These are phyloP conservation scores for Hygrocybe coccinea DNA, from an alignment of 768 basidiomycete species.

Conservation along the genomic window DNA sequence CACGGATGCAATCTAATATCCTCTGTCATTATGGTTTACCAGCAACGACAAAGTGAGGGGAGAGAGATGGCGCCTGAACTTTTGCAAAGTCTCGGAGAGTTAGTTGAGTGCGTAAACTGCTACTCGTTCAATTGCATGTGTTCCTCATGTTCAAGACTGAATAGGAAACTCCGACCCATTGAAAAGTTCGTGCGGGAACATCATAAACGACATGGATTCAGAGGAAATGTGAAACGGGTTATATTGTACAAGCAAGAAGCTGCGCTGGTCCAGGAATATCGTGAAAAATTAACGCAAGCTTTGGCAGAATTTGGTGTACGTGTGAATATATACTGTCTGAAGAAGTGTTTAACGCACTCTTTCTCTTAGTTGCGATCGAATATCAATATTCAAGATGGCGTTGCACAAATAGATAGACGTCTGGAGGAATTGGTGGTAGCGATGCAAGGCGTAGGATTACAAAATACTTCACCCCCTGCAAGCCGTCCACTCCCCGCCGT, in stretches of 20 bases:
- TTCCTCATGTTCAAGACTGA: neutral
- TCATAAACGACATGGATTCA: constrained; percentile 4
- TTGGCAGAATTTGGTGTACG: constrained; percentile 25
- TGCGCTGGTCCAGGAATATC: constrained; percentile 17
- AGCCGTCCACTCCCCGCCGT: neutral
- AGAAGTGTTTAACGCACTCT: neutral
- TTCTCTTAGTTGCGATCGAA: constrained; percentile 17
- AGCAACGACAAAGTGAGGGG: constrained; percentile 15
- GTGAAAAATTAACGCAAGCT: constrained; percentile 17
- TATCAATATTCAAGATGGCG: constrained; percentile 21
- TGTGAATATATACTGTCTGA: neutral
- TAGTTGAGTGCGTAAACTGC: constrained; percentile 13
- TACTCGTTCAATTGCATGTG: neutral
- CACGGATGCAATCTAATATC: constrained; percentile 24
- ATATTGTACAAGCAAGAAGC: constrained; percentile 14
- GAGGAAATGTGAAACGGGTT: constrained; percentile 11
- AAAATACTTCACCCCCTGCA: neutral
- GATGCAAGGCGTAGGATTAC: neutral
- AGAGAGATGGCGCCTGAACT: constrained; percentile 9
- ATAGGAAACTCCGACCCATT: constrained; percentile 17
- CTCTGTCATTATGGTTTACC: constrained; percentile 16
- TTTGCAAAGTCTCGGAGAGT: constrained; percentile 14
- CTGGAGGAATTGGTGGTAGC: constrained; percentile 6
- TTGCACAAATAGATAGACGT: constrained; percentile 14
- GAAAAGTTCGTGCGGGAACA: constrained; percentile 15